Evolutionary conservation across 305 asterid species (phyloP).

Genomic region (Fraxinus baroniana): DNA sequence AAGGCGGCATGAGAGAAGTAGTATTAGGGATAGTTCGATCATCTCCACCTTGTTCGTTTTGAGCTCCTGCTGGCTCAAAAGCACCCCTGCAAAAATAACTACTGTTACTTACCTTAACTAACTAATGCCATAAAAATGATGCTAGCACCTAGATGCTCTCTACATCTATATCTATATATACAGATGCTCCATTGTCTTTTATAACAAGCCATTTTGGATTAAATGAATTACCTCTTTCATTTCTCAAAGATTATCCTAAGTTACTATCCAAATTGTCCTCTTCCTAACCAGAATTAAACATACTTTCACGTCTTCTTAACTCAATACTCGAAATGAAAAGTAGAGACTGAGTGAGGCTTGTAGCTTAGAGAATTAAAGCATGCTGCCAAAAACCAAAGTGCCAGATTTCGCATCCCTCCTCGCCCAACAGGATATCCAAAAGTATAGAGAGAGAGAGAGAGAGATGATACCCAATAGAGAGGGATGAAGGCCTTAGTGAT

Average conservation of each 20-base stretch:
- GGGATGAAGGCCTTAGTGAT: constrained; percentile 25
- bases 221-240: neutral
- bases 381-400: neutral
- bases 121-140: neutral
- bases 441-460: neutral
- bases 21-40: constrained; percentile 8
- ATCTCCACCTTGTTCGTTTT: constrained; percentile 22
- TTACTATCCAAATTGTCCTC: neutral
- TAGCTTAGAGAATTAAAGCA: neutral
- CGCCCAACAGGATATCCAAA: neutral
- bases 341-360: neutral
- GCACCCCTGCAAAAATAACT: constrained; percentile 24
- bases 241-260: neutral
- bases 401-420: neutral
- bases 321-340: neutral
- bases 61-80: constrained; percentile 17
- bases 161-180: too few species aligned
- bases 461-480: constrained; percentile 35
- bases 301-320: neutral
- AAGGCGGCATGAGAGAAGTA: constrained; percentile 37
- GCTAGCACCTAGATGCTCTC: neutral
- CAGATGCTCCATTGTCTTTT: neutral
- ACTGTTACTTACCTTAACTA: neutral
- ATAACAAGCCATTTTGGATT: neutral
- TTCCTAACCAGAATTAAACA: neutral